These are phyloP conservation scores for Zygotorulaspora danielsina DNA, from an alignment of 805 yeast species.

Conservation along the genomic window DNA sequence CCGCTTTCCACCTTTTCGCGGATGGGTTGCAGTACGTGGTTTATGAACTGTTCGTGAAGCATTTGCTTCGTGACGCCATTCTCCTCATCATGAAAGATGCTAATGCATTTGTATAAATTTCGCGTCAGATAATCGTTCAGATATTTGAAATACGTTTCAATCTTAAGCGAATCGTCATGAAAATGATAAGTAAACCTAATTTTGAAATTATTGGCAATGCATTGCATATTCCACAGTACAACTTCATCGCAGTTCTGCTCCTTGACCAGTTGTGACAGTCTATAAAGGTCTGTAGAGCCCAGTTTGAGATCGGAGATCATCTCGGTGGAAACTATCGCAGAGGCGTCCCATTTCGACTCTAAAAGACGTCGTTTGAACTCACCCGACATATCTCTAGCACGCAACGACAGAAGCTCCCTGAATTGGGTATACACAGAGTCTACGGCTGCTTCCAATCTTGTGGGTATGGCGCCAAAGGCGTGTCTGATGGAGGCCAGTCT, in stretches of 20 bases:
- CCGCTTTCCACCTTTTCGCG: conserved; percentile 40
- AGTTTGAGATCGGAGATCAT: conserved; percentile 16
- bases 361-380: conserved; percentile 19
- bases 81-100: conserved; percentile 38
- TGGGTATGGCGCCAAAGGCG: neutral
- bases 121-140: conserved; percentile 44
- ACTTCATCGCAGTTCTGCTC: neutral
- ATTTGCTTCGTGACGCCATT: conserved; percentile 27
- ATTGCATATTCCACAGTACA: conserved; percentile 44
- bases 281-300: conserved; percentile 21
- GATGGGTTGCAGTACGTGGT: conserved; percentile 40
- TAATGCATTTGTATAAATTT: conserved; percentile 40
- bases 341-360: conserved; percentile 33
- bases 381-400: conserved; percentile 13
- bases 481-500: neutral
- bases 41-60: conserved; percentile 40
- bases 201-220: conserved; percentile 43
- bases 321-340: conserved; percentile 16
- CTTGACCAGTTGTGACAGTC: conserved; percentile 17
- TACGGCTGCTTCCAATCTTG: too few relatives aligned
- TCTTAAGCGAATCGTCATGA: conserved; percentile 39
- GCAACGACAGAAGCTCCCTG: conserved; percentile 12
- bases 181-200: conserved; percentile 54
- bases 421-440: conserved; percentile 8
- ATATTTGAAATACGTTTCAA: conserved; percentile 49